Evolutionary conservation across 306 rosid species (phyloP).

Genomic region (Trifolium repens): DNA sequence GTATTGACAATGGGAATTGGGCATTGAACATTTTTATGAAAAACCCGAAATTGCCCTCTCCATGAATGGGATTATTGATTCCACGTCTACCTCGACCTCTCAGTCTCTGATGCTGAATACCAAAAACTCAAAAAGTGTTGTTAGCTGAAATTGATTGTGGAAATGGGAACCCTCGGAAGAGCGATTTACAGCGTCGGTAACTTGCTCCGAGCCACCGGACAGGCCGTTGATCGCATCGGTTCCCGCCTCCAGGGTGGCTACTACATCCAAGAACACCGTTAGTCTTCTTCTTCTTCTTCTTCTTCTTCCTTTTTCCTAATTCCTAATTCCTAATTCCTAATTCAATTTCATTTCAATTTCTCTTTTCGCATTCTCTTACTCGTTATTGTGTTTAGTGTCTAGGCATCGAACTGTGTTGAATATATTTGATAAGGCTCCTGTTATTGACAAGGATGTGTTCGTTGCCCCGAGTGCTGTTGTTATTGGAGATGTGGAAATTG

Average conservation of each 20-base stretch:
- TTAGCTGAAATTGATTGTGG: background rate
- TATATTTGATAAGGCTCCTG: constrained; percentile 86
- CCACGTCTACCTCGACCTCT: constrained; percentile 11
- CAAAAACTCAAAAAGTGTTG: background rate
- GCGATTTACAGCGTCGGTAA: constrained; percentile 78
- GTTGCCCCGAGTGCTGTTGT: constrained; percentile 95
- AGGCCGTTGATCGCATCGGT: constrained; percentile 86
- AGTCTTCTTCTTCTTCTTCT: constrained; percentile 10
- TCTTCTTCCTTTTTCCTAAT: background rate
- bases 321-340: background rate
- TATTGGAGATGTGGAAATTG: constrained; percentile 84
- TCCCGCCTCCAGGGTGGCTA: constrained; percentile 77
- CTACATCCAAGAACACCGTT: constrained; percentile 80
- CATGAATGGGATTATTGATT: background rate
- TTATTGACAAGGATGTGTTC: constrained; percentile 81
- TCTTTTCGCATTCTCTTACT: background rate
- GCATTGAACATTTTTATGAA: background rate
- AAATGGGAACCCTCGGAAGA: constrained; percentile 82
- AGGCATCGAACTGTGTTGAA: constrained; percentile 95
- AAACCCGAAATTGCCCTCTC: constrained; percentile 45
- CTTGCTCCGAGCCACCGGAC: constrained; percentile 89
- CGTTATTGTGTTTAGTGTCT: constrained; percentile 56
- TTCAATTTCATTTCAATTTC: constrained; percentile 19
- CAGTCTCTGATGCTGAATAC: background rate
- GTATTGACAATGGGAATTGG: background rate